These are phyloP conservation scores for Phytopythium kandeliae DNA, from an alignment of 352 stramenopile genomes.

Conservation along the genomic window DNA sequence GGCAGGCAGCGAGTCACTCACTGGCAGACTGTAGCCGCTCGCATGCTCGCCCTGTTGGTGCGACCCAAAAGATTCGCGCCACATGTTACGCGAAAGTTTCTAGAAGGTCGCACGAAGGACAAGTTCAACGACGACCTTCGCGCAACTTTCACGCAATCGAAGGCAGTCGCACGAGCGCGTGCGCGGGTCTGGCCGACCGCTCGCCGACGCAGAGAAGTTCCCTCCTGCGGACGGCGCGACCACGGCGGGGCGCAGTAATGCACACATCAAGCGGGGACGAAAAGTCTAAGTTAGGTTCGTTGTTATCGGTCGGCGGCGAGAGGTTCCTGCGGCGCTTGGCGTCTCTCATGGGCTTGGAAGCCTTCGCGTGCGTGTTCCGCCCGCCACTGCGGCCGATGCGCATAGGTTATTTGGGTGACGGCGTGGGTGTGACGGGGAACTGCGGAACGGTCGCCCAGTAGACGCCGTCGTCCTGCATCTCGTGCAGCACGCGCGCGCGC, in stretches of 20 bases:
- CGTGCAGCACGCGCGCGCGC: constrained; percentile 35
- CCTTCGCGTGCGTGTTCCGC: too few relatives aligned
- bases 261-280: background rate
- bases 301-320: background rate
- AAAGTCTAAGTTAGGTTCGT: background rate
- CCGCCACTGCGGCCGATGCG: too few relatives aligned
- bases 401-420: background rate
- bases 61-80: background rate
- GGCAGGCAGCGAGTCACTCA: too few relatives aligned
- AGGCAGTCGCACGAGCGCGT: too few relatives aligned
- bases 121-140: background rate
- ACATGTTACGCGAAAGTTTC: background rate
- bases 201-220: too few relatives aligned
- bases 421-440: constrained; percentile 29
- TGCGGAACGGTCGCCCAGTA: constrained; percentile 59
- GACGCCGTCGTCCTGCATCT: constrained; percentile 38
- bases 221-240: too few relatives aligned
- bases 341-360: too few relatives aligned
- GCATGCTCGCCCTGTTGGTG: too few relatives aligned
- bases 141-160: background rate
- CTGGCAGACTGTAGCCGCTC: too few relatives aligned
- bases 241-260: too few relatives aligned
- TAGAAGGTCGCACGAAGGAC: background rate
- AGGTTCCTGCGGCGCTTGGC: background rate
- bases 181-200: too few relatives aligned